phyloP scores from a whole-genome alignment of 2,329 filamentous ascomycete species.

The Hymenoscyphus albidus region DNA sequence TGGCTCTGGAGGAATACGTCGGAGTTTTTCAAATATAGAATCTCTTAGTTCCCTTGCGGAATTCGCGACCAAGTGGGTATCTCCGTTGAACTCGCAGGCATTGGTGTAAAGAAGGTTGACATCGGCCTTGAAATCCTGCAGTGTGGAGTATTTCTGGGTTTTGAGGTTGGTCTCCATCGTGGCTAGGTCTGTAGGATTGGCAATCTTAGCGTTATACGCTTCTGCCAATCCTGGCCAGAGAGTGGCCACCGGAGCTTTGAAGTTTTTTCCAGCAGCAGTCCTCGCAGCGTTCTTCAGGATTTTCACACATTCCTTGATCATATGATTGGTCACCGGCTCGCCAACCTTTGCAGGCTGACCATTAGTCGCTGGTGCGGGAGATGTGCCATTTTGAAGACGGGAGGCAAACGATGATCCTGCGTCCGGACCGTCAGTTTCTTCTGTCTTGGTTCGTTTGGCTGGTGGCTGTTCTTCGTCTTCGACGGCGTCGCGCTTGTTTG shows the following conservation, averaged over 20 bases:
- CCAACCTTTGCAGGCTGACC: not conserved
- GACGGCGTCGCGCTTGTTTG: conserved; percentile 77
- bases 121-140: conserved; percentile 72
- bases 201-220: conserved; percentile 65
- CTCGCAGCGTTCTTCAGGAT: conserved; percentile 76
- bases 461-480: conserved; percentile 64
- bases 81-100: conserved; percentile 76
- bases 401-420: conserved; percentile 12
- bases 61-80: conserved; percentile 66
- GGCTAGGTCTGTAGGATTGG: conserved; percentile 77
- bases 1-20: conserved; percentile 43
- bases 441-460: conserved; percentile 78
- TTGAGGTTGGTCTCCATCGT: conserved; percentile 80
- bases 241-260: conserved; percentile 72
- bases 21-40: conserved; percentile 55
- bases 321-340: conserved; percentile 50
- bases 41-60: conserved; percentile 53
- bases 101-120: conserved; percentile 77
- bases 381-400: conserved; percentile 25
- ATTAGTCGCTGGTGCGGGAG: conserved; percentile 11
- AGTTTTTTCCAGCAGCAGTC: conserved; percentile 73
- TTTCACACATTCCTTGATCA: conserved; percentile 60
- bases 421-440: conserved; percentile 39
- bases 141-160: conserved; percentile 57
- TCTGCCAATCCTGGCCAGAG: conserved; percentile 73